phyloP scores from a whole-genome alignment of 805 yeast species.

The Osmozyma mogii region DNA sequence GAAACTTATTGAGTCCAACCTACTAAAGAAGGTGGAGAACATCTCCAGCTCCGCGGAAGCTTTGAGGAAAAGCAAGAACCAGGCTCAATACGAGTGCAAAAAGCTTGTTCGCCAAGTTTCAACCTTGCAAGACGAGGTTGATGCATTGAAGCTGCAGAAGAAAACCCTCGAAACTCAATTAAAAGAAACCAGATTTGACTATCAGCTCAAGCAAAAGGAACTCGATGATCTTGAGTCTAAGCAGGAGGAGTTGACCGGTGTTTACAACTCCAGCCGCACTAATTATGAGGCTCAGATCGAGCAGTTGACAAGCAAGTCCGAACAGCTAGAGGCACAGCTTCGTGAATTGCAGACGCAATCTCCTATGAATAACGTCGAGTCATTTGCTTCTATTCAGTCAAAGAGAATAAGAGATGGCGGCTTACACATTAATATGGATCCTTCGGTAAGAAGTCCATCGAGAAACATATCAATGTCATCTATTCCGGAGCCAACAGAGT shows the following conservation, averaged over 20 bases:
- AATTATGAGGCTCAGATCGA: conserved; percentile 21
- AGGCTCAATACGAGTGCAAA: conserved; percentile 30
- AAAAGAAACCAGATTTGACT: conserved; percentile 13
- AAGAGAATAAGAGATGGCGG: conserved; percentile 7
- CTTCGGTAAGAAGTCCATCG: conserved; percentile 5
- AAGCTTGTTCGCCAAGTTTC: conserved; percentile 10
- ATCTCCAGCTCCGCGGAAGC: conserved; percentile 21
- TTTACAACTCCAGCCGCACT: conserved; percentile 23
- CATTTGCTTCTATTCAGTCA: conserved; percentile 3
- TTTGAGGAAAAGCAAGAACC: conserved; percentile 17
- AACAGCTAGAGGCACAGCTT: conserved; percentile 3
- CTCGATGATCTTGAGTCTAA: conserved; percentile 19
- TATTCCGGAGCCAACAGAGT: conserved; percentile 23
- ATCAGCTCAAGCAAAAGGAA: conserved; percentile 17
- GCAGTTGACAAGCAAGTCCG: conserved; percentile 13
- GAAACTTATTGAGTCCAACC: conserved; percentile 68
- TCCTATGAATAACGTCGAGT: conserved; percentile 4
- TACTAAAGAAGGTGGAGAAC: conserved; percentile 41
- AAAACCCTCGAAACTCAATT: conserved; percentile 15
- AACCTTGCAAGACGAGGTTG: conserved; percentile 14
- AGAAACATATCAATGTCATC: conserved; percentile 3
- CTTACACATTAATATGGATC: conserved; percentile 12
- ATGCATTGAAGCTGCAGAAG: conserved; percentile 12
- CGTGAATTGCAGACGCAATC: conserved; percentile 5
- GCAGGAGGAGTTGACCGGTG: conserved; percentile 23